Percentiles rank a stretch among this genome's conserved stretches.
Evolutionary conservation across 2,329 filamentous ascomycete species (phyloP).

Genomic region (Fusarium staphyleae): DNA sequence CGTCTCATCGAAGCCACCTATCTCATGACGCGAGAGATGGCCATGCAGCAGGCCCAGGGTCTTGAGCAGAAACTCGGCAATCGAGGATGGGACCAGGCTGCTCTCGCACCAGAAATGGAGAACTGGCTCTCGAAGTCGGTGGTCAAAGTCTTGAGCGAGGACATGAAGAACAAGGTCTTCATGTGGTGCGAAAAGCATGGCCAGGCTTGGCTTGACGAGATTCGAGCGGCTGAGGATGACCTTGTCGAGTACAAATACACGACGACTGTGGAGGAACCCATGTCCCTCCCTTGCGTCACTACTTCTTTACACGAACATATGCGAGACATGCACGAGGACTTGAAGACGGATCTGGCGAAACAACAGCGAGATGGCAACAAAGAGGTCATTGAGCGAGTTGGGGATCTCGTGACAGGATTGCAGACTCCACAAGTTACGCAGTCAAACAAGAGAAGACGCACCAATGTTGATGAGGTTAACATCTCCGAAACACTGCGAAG

Average conservation of each 20-base stretch:
- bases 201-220: background rate
- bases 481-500: background rate
- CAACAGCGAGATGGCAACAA: background rate
- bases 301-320: background rate
- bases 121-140: background rate
- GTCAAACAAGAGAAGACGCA: background rate
- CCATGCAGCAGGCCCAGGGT: background rate
- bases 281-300: background rate
- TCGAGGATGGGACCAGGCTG: background rate
- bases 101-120: background rate
- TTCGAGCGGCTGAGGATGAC: background rate
- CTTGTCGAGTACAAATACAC: background rate
- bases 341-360: background rate
- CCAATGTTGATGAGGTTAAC: background rate
- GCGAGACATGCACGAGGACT: background rate
- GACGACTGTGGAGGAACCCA: background rate
- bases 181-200: background rate
- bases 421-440: background rate
- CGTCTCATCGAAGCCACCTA: background rate
- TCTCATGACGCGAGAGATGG: background rate
- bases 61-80: background rate
- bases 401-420: background rate
- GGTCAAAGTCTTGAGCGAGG: background rate
- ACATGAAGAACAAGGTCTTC: constrained; percentile 2
- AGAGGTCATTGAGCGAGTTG: background rate